Percentiles rank a stretch among this genome's conserved stretches.
Conservation (phyloP, 2,329 filamentous ascomycete species). For the Corynespora cassiicola region DNA sequence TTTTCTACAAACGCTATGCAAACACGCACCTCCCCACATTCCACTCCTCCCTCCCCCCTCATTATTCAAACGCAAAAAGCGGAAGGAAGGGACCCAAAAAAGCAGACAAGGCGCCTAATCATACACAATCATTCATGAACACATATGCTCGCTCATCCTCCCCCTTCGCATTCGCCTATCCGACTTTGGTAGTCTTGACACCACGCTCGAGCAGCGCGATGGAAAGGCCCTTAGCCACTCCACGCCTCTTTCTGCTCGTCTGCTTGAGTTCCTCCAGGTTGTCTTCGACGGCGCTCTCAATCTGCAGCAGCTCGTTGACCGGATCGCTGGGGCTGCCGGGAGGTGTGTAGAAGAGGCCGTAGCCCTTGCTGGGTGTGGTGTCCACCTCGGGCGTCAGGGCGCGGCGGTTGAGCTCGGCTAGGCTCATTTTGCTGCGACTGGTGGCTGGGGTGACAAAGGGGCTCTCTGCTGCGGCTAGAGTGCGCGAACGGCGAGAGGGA, state of each 20-base stretch:
- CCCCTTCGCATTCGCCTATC: constrained; percentile 1
- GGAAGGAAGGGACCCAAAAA: no score
- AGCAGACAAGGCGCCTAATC: constrained; percentile 24
- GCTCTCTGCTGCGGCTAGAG: constrained; percentile 26
- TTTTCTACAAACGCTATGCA: no score
- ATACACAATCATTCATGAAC: constrained; percentile 25
- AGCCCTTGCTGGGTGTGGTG: constrained; percentile 34
- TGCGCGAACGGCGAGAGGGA: constrained; percentile 23
- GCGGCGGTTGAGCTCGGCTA: constrained; percentile 36
- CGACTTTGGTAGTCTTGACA: constrained; percentile 31
- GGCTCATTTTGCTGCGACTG: constrained; percentile 35
- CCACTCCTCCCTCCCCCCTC: no score
- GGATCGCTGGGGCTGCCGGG: constrained; percentile 30
- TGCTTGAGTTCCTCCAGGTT: constrained; percentile 47
- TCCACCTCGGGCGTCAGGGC: constrained; percentile 38
- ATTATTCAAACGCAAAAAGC: constrained; percentile 25
- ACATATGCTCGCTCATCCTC: constrained; percentile 5
- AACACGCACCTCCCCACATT: no score
- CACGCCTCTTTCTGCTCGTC: constrained; percentile 42
- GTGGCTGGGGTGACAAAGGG: constrained; percentile 47
- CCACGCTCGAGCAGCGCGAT: constrained; percentile 42
- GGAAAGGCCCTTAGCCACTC: constrained; percentile 47
- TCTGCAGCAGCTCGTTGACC: constrained; percentile 36
- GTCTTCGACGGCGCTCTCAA: constrained; percentile 48
- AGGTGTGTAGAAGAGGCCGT: constrained; percentile 43